Evolutionary conservation across 2,329 filamentous ascomycete genomes (phyloP).

Genomic region (Hyphodiscus sp.): DNA sequence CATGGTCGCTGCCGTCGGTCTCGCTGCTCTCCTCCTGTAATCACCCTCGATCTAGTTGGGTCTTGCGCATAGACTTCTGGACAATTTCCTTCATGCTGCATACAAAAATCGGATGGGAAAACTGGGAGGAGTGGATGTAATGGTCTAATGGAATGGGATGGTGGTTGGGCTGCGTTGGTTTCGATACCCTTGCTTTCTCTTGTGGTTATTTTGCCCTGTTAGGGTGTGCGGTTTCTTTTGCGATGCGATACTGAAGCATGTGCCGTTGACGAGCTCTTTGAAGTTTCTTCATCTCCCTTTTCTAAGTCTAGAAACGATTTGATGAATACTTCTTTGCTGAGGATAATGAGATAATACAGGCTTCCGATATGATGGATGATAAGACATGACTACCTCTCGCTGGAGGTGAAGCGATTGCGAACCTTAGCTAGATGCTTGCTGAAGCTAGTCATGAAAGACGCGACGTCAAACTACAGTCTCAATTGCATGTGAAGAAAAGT

Average conservation of each 20-base stretch:
- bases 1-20: slow-evolving; percentile 25
- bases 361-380: background rate
- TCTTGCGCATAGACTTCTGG: background rate
- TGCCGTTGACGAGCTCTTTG: background rate
- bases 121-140: background rate
- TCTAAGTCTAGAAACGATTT: background rate
- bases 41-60: background rate
- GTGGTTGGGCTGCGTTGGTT: background rate
- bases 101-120: background rate
- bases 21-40: slow-evolving; percentile 29
- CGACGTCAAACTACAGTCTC: background rate
- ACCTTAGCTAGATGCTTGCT: background rate
- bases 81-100: background rate
- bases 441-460: background rate
- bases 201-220: background rate
- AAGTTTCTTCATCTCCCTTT: background rate
- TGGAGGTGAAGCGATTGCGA: background rate
- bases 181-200: background rate
- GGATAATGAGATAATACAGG: background rate
- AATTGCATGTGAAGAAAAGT: too few relatives aligned
- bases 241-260: background rate
- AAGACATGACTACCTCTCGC: background rate
- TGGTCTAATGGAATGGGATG: background rate
- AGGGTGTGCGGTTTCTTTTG: background rate
- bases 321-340: background rate